Base-by-base conservation (phyloP, 1,284 basidiomycete species). In the Cryptococcus jaspeensis region DNA sequence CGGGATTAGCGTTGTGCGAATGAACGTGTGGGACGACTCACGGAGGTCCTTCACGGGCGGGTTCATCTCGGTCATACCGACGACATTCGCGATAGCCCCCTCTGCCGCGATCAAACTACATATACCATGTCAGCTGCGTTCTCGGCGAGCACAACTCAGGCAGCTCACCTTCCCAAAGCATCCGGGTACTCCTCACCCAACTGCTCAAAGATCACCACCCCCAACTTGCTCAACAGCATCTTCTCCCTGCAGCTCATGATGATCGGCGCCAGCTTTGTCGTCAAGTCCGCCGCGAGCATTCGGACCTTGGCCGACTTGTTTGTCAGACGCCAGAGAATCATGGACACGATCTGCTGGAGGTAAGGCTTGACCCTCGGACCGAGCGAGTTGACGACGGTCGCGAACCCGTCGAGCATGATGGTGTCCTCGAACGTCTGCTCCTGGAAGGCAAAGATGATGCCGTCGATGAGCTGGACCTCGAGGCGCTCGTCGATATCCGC, bases 21-120 rank as follows among this genome's bases (percentile, higher is more conserved):
- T 6, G 42, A 6, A n/a, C 12, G 28, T 16, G 11, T 15, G 45
- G 9, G n/a, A 1, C 5, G 22, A 83, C 92, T 84, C 76, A 94
- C 91, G 76, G 54, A 99, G 86, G 82, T 99, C 96, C 79, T 99
- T 99, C 48, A 99, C 93, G 0, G 94, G 96, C 18, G 96, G 96
- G 76, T 96, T 98, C 96, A 99, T 99, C 78, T 98, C 92, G 12
- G 95, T 97, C 96, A 99, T 99, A 80, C 96, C 96, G 60, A 99
- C 94, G 36, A 99, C 96, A 70, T 99, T 99, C 64, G 96, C 96
- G 71, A 99, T 99, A 47, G 95, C 94, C 63, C 91, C 93, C 75
- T 96, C 92, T 47, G 96, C 96, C 47, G 93, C 92, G 75, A 99
- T 99, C 78, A 99, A 97, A 80, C 92, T 95, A 46, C 7, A 43